Percentiles rank a stretch among this genome's conserved stretches.
These are phyloP conservation scores for Talaromyces atroroseus DNA, from an alignment of 2,329 filamentous ascomycete species.

Conservation along the genomic window DNA sequence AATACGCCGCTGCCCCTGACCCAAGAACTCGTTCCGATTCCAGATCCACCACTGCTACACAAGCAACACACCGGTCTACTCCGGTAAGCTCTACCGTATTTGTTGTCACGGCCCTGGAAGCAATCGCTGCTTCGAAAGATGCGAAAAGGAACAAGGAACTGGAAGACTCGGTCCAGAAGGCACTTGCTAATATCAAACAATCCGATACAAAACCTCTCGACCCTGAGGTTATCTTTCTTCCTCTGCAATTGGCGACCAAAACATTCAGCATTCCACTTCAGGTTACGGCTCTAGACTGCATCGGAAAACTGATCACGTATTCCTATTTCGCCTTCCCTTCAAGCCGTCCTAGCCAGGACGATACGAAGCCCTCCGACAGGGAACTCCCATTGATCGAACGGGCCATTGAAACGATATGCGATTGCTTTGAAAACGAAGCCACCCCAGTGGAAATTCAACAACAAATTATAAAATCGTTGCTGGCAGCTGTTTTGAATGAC, in stretches of 20 bases:
- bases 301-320: constrained; percentile 97
- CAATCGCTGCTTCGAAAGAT: constrained; percentile 86
- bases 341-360: constrained; percentile 25
- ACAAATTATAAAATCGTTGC: constrained; percentile 94
- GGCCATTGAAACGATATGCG: constrained; percentile 98
- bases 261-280: constrained; percentile 78
- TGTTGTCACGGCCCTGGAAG: constrained; percentile 86
- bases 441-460: constrained; percentile 89
- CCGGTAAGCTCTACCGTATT: constrained; percentile 93
- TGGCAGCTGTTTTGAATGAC: constrained; percentile 94
- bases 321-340: constrained; percentile 85
- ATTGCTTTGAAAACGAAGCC: constrained; percentile 95
- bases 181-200: constrained; percentile 79
- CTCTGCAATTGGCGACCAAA: constrained; percentile 82
- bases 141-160: constrained; percentile 81
- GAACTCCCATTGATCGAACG: constrained; percentile 82
- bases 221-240: constrained; percentile 86
- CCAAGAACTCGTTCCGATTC: constrained; percentile 54
- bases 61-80: constrained; percentile 49
- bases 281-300: constrained; percentile 90
- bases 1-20: constrained; percentile 21
- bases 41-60: constrained; percentile 47
- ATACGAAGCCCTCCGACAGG: constrained; percentile 29
- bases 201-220: constrained; percentile 75
- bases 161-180: constrained; percentile 72